Evolutionary conservation across 75 land plant genomes (phyloP).

Genomic region (Larix kaempferi): DNA sequence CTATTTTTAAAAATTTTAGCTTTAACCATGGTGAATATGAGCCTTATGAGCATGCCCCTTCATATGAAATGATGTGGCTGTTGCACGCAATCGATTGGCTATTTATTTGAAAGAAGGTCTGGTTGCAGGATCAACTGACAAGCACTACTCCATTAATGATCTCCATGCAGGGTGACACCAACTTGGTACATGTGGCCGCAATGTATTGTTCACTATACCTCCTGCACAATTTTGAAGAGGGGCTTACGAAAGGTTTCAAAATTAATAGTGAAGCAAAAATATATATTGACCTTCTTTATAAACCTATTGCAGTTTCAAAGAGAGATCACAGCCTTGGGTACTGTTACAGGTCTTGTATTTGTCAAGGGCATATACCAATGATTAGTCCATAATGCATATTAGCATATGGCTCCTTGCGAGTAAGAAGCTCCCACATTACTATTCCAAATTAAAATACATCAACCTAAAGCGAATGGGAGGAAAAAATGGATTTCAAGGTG

Average conservation of each 20-base stretch:
- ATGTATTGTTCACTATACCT: conserved; percentile 72
- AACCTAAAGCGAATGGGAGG: conserved; percentile 40
- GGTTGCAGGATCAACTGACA: conserved; percentile 68
- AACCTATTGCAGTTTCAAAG: background rate
- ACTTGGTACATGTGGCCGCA: conserved; percentile 65
- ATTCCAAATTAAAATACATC: conserved; percentile 97
- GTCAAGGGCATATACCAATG: conserved; percentile 52
- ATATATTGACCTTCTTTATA: background rate
- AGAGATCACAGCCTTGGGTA: background rate
- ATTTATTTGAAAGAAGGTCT: conserved; percentile 72
- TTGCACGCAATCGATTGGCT: conserved; percentile 43
- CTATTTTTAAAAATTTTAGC: background rate
- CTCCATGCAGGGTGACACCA: conserved; percentile 69
- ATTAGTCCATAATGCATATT: conserved; percentile 86
- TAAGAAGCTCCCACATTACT: conserved; percentile 92
- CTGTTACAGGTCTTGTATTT: background rate
- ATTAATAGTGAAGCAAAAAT: background rate
- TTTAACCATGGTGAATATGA: conserved; percentile 8
- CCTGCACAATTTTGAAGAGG: conserved; percentile 28
- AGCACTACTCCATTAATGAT: conserved; percentile 76
- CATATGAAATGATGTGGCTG: conserved; percentile 37
- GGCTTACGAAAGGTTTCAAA: background rate
- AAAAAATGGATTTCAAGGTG: background rate
- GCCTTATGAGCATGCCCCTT: conserved; percentile 26
- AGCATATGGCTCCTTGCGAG: conserved; percentile 90